These are phyloP conservation scores for Komagataella kurtzmanii DNA, from an alignment of 805 yeast species.

Conservation along the genomic window DNA sequence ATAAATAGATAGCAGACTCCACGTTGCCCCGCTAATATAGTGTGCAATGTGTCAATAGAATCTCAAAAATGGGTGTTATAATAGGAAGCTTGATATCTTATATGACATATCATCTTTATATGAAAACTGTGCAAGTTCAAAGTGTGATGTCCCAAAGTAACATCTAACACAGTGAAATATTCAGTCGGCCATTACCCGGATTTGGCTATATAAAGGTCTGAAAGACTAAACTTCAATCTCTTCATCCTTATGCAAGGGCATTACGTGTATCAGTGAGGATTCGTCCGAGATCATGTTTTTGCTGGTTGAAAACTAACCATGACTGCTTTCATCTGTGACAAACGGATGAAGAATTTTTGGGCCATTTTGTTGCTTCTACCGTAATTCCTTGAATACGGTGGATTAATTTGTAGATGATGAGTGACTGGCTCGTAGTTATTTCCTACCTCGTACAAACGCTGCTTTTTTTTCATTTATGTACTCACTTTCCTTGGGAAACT, in stretches of 20 bases:
- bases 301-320: constrained; percentile 99
- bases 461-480: too few relatives aligned
- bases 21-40: neutral
- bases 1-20: neutral
- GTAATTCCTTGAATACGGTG: neutral
- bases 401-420: neutral
- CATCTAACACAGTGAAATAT: too few relatives aligned
- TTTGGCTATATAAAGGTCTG: neutral
- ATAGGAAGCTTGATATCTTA: neutral
- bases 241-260: constrained; percentile 99
- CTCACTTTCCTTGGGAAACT: too few relatives aligned
- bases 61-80: neutral
- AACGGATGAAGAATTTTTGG: constrained; percentile 69
- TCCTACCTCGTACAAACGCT: too few relatives aligned
- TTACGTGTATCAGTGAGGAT: constrained; percentile 99
- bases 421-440: neutral
- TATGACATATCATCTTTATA: too few relatives aligned
- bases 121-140: neutral
- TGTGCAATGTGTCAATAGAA: neutral
- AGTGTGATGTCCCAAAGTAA: too few relatives aligned
- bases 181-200: neutral
- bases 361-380: neutral
- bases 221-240: constrained; percentile 10
- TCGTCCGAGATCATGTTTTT: constrained; percentile 99
- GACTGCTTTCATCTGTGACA: constrained; percentile 60